Conservation (phyloP, 257 asterid species). For the Nicotiana obtusifolia region DNA sequence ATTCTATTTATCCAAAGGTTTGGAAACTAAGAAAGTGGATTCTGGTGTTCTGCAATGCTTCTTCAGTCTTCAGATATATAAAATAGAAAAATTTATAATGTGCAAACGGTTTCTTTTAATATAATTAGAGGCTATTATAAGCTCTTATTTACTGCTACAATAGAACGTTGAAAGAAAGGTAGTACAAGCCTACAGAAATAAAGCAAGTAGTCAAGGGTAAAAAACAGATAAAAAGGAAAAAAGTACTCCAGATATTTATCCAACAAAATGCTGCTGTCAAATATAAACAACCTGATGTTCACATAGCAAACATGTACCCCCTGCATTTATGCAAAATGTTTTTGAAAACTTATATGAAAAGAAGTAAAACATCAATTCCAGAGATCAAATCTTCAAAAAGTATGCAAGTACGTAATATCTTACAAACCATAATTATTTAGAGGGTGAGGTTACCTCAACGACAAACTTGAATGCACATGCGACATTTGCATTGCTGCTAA, state of each 20-base stretch:
- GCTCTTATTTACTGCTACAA: neutral
- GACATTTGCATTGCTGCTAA: constrained; percentile 97
- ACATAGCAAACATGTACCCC: neutral
- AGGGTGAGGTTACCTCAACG: constrained; percentile 69
- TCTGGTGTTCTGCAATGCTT: neutral
- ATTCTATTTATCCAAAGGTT: neutral
- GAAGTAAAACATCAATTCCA: neutral
- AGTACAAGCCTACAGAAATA: neutral
- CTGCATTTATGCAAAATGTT: neutral
- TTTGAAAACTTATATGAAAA: neutral
- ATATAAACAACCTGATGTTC: neutral
- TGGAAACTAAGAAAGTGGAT: neutral
- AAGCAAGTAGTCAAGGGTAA: neutral
- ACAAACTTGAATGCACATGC: constrained; percentile 99
- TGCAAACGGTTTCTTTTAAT: neutral
- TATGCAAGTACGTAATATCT: neutral
- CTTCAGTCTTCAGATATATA: neutral
- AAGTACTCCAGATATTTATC: neutral
- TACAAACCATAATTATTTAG: constrained; percentile 5
- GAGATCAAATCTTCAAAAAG: neutral
- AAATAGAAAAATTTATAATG: neutral
- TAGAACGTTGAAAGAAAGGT: neutral
- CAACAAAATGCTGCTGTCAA: neutral
- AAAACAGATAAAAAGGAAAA: too few relatives aligned
- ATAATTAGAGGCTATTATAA: neutral